phyloP scores from a whole-genome alignment of 2,329 filamentous ascomycete species.

The Curvularia sp. region DNA sequence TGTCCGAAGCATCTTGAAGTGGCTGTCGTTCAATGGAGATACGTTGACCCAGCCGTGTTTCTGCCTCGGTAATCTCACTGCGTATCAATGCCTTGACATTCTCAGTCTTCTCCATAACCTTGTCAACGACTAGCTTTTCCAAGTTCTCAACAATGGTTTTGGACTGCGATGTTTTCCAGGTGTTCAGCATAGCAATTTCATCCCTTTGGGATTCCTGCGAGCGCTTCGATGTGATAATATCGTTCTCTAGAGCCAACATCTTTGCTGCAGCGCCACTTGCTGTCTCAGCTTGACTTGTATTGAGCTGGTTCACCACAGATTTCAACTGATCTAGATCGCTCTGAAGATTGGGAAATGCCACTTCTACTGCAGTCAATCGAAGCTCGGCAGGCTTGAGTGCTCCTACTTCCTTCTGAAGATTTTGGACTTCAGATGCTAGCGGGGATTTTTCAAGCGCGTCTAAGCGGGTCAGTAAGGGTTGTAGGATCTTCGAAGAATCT shows the following conservation, averaged over 20 bases:
- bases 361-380: not conserved
- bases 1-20: not conserved
- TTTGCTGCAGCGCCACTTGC: not conserved
- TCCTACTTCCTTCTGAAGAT: not conserved
- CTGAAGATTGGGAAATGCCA: not conserved
- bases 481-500: not conserved
- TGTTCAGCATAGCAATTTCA: not conserved
- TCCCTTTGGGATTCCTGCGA: not conserved
- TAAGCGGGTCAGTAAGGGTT: slow-evolving; percentile 1
- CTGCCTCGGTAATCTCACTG: not conserved
- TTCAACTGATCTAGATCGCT: not conserved
- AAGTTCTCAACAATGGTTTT: not conserved
- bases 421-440: not conserved
- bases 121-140: not conserved
- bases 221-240: not conserved
- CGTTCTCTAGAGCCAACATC: not conserved
- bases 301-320: not conserved
- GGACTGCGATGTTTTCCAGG: slow-evolving; percentile 6
- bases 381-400: not conserved
- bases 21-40: not conserved
- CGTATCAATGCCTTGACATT: not conserved
- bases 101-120: not conserved
- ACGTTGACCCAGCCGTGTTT: not conserved
- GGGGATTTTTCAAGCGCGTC: not conserved
- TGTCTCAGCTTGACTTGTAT: not conserved